Base-by-base conservation (phyloP, 2,329 filamentous ascomycete genomes). In the Zymoseptoria passerinii region DNA sequence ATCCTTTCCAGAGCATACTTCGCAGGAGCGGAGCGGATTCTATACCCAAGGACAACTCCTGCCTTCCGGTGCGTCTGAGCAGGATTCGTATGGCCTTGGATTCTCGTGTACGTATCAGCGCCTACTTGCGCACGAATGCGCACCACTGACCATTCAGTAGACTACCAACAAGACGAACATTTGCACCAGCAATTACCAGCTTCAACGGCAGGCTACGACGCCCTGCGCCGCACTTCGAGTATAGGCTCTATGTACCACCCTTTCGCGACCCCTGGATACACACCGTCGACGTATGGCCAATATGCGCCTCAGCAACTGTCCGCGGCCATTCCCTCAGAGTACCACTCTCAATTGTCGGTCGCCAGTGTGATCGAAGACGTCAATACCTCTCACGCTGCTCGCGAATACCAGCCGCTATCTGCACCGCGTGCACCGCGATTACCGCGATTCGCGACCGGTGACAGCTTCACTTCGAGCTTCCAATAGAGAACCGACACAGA, bases 31-130 rank as follows among this genome's bases (percentile, higher is more conserved):
- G n/a, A 44, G 13, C 35, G 13, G 35, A 7, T 44, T 44, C 13
- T 44, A 44, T 13, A 16, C 35, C n/a, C 35, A 44, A 13, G 35
- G 13, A 6, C 16, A 58, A 35, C 49, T 65, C 27, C 65, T 62
- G 9, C 62, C 59, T 52, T 62, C 66, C 9, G 61, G 48, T 20
- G 52, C 51, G 8, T 54, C 55, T 23, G 52, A 59, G 9, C 48
- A 64, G 35, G 61, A 63, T 7, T 64, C 69, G 10, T 68, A 70
- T 52, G 70, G 70, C 2, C 57, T 72, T 7, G 69, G 70, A 9
- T 67, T 72, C 52, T 66, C 70, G 18, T 72, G 70, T 72, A 56
- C 63, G 71, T 68, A 20, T 51, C 18, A 40, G 13, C 44, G 10
- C 35, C n/a, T 16, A 16, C 10, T 44, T n/a, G 13, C 13, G 35